Percentiles rank a stretch among this genome's conserved stretches.
These are phyloP conservation scores for Syzygium aromaticum DNA, from an alignment of 345 rosid species.

Conservation along the genomic window DNA sequence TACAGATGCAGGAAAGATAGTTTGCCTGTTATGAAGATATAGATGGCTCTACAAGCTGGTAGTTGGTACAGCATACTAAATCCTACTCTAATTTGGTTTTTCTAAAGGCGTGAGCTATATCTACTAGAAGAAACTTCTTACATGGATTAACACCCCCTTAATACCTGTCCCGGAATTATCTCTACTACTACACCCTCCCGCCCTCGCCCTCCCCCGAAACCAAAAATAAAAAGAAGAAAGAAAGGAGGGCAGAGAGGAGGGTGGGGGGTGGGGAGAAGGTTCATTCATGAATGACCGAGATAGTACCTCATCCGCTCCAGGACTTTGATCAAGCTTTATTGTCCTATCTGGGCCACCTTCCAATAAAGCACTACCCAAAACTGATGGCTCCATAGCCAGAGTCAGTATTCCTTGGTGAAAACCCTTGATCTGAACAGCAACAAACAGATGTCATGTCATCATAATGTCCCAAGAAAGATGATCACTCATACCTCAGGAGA, in stretches of 20 bases:
- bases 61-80: neutral
- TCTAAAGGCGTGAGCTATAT: neutral
- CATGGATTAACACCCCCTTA: neutral
- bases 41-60: neutral
- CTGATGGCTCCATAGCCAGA: slow-evolving; percentile 94
- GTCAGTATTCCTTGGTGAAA: slow-evolving; percentile 85
- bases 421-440: slow-evolving; percentile 52
- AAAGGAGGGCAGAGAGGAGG: neutral
- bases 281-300: neutral
- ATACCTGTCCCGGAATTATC: neutral
- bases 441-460: neutral
- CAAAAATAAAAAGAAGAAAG: neutral
- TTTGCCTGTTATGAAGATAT: neutral
- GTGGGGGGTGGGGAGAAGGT: neutral
- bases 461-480: neutral
- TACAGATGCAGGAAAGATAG: neutral
- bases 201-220: neutral
- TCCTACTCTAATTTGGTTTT: neutral
- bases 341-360: slow-evolving; percentile 89
- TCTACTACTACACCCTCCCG: neutral
- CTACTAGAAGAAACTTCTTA: neutral
- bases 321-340: slow-evolving; percentile 75
- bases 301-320: slow-evolving; percentile 87
- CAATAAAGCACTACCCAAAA: slow-evolving; percentile 78
- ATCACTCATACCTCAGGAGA: neutral